phyloP scores from a whole-genome alignment of 306 rosid genomes.

The Argentina anserina region DNA sequence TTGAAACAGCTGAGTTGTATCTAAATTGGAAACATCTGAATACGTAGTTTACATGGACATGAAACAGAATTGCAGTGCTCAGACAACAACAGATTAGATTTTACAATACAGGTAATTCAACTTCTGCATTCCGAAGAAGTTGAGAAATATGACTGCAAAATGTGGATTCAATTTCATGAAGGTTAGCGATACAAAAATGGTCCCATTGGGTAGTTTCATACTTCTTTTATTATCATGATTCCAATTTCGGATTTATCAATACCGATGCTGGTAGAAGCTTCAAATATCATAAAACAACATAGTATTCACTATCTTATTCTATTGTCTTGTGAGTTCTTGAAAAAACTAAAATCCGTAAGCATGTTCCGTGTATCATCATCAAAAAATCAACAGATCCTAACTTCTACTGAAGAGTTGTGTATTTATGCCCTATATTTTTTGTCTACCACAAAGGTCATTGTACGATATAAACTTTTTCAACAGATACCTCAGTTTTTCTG shows the following conservation, averaged over 20 bases:
- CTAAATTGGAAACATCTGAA: background rate
- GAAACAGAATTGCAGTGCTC: background rate
- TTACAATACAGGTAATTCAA: background rate
- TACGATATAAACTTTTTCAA: constrained; percentile 4
- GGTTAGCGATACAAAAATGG: background rate
- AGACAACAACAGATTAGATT: background rate
- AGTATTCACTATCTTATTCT: background rate
- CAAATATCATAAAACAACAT: background rate
- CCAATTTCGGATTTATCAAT: background rate
- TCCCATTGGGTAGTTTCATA: background rate
- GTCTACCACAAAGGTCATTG: background rate
- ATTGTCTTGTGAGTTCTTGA: background rate
- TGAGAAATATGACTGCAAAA: background rate
- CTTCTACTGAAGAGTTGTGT: background rate
- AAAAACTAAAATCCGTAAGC: too few relatives aligned
- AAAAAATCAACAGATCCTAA: background rate
- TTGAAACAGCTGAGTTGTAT: background rate
- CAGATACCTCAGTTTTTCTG: constrained; percentile 29
- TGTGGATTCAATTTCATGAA: background rate
- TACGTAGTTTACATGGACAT: background rate
- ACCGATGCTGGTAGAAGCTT: background rate
- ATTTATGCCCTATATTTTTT: background rate
- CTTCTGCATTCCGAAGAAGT: background rate
- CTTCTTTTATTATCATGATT: background rate
- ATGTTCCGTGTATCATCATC: background rate